phyloP scores from a whole-genome alignment of 371 early-diverging fungal genomes.

The Catenaria anguillulae region DNA sequence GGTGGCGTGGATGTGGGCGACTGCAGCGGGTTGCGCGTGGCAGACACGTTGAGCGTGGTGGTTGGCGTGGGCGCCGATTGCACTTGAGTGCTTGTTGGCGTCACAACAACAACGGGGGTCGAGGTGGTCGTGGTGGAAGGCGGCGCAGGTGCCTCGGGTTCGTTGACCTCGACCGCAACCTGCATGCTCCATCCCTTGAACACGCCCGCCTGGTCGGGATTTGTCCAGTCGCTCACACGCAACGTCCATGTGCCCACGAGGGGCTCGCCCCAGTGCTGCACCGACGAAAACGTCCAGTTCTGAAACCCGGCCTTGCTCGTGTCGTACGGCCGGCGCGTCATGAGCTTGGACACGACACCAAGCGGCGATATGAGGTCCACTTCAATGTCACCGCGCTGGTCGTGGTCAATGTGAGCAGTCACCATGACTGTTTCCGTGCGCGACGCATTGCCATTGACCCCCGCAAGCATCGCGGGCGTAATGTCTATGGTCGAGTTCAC shows the following conservation, averaged over 20 bases:
- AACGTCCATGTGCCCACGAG: constrained; percentile 72
- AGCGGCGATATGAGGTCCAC: constrained; percentile 58
- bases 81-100: too few relatives aligned
- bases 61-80: background rate
- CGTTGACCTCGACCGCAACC: background rate
- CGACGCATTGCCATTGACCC: constrained; percentile 23
- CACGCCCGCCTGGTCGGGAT: constrained; percentile 15
- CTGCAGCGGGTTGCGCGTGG: background rate
- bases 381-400: constrained; percentile 62
- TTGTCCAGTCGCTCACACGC: constrained; percentile 20
- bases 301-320: constrained; percentile 48
- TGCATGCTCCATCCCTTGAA: constrained; percentile 2
- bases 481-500: constrained; percentile 20
- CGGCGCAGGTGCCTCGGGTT: background rate
- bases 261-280: constrained; percentile 87
- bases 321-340: constrained; percentile 49
- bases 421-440: constrained; percentile 76
- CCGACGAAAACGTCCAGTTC: constrained; percentile 89
- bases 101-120: too few relatives aligned
- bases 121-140: background rate
- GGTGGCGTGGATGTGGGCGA: background rate
- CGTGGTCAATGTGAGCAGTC: constrained; percentile 61
- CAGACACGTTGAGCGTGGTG: background rate
- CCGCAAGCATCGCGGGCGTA: constrained; percentile 27
- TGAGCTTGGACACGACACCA: constrained; percentile 47